Percentiles rank a stretch among this genome's conserved stretches.
Conservation (phyloP, 2,329 filamentous ascomycete species). For the Colletotrichum gigasporum region DNA sequence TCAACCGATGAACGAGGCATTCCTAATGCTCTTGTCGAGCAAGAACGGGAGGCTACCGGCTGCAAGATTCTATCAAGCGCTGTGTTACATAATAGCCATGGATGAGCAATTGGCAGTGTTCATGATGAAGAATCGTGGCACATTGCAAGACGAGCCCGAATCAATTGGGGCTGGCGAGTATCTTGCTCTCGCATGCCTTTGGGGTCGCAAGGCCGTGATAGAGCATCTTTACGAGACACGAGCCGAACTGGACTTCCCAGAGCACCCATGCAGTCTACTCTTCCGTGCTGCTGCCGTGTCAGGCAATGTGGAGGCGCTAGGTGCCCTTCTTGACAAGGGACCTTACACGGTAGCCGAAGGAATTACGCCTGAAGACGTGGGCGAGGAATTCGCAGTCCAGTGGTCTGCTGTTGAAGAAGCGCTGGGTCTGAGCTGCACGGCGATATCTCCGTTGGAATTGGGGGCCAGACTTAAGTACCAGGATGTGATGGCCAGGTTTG, state of each 20-base stretch:
- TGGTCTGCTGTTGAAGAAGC: neutral
- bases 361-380: neutral
- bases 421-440: neutral
- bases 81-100: constrained; percentile 3
- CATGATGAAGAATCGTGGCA: neutral
- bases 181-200: neutral
- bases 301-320: neutral
- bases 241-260: neutral
- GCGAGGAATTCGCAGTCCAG: neutral
- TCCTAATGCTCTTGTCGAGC: neutral
- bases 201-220: neutral
- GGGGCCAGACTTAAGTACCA: neutral
- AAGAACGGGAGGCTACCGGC: neutral
- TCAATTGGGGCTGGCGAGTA: neutral
- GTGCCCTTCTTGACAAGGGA: neutral
- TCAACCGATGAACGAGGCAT: neutral
- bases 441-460: neutral
- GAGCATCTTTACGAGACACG: neutral
- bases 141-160: neutral
- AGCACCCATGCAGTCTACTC: neutral
- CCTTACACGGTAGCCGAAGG: neutral
- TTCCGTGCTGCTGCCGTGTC: neutral
- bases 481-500: neutral
- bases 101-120: neutral
- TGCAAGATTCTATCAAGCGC: neutral